phyloP scores from a whole-genome alignment of 2,329 filamentous ascomycete genomes.

The Ophiocordyceps robertsii region DNA sequence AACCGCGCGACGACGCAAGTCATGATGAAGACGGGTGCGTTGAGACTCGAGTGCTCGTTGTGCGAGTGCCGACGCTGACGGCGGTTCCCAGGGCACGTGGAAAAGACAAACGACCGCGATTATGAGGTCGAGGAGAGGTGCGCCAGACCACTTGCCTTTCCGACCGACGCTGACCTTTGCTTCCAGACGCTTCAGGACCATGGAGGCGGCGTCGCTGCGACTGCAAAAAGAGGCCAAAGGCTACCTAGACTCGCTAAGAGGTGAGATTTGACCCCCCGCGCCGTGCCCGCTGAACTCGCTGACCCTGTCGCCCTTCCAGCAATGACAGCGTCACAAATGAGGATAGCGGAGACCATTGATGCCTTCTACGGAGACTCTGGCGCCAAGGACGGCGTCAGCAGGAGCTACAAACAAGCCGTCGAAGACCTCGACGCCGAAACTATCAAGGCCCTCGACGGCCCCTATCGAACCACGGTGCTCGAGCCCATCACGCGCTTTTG shows the following conservation, averaged over 20 bases:
- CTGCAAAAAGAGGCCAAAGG: slow-evolving; percentile 97
- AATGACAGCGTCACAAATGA: slow-evolving; percentile 99
- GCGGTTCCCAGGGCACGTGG: slow-evolving; percentile 61
- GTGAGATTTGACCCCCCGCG: slow-evolving; percentile 24
- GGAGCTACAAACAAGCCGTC: slow-evolving; percentile 96
- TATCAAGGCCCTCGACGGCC: slow-evolving; percentile 94
- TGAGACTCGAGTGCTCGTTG: neutral
- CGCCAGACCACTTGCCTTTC: neutral
- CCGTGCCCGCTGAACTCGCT: neutral
- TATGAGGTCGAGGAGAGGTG: slow-evolving; percentile 95
- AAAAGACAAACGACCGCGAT: slow-evolving; percentile 96
- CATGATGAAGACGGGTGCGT: slow-evolving; percentile 94
- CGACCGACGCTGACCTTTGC: slow-evolving; percentile 7
- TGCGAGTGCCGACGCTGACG: neutral
- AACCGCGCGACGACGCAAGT: slow-evolving; percentile 98
- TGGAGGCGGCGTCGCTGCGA: slow-evolving; percentile 86
- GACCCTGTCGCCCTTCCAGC: slow-evolving; percentile 32
- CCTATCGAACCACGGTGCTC: slow-evolving; percentile 85
- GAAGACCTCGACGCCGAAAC: slow-evolving; percentile 96
- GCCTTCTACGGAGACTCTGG: slow-evolving; percentile 97
- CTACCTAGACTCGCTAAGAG: slow-evolving; percentile 88
- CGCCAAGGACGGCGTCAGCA: slow-evolving; percentile 84
- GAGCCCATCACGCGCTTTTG: slow-evolving; percentile 95
- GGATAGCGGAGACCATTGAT: slow-evolving; percentile 97
- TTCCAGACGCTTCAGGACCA: slow-evolving; percentile 79